Evolutionary conservation across 2,329 filamentous ascomycete genomes (phyloP), one percentile per base, ranked within the genome.

Genomic region (Sarocladium kiliense): DNA sequence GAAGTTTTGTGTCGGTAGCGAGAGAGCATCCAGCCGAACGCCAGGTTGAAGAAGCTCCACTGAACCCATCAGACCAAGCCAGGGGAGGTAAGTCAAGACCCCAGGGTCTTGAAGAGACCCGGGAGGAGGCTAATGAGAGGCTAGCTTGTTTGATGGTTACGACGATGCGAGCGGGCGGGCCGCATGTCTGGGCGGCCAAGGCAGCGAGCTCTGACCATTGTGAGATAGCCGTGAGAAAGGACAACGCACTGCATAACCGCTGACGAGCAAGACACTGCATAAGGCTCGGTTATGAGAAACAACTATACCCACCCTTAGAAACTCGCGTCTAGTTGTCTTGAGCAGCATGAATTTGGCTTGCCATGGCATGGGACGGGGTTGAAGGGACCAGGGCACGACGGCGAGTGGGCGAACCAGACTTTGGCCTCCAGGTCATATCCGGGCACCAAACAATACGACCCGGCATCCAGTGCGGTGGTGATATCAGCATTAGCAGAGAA

Each of bases 321-420:
- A 47, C 21, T 14, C 7, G 44, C 27, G 21, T 30, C n/a, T 47
- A 12, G 25, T 47, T 47, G 23, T 30, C 44, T 9, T 6, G 23
- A 27, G 44, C 23, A 47, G 44, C 44, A 27, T 47, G 23, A 47
- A 47, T 30, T 12, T 30, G 44, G 44, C 23, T 6, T 30, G 21
- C 25, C 44, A 30, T 47, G 41, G 41, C 21, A 30, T 27, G 44
- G 44, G 23, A 27, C n/a, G 25, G 44, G 16, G 44, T 10, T 44
- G 18, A 30, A 47, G 44, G 16, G 44, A 27, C 25, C 47, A 51
- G 47, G 47, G 27, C 27, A 27, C n/a, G 10, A 34, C 6, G 30
- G 7, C 3, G 47, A 32, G 47, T 51, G 47, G 47, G 47, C 47
- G 47, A 51, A 51, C 47, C 47, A 51, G 27, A 51, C 47, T 51